phyloP scores from a whole-genome alignment of 129 eudicot genomes.

The Escallonia rubra region DNA sequence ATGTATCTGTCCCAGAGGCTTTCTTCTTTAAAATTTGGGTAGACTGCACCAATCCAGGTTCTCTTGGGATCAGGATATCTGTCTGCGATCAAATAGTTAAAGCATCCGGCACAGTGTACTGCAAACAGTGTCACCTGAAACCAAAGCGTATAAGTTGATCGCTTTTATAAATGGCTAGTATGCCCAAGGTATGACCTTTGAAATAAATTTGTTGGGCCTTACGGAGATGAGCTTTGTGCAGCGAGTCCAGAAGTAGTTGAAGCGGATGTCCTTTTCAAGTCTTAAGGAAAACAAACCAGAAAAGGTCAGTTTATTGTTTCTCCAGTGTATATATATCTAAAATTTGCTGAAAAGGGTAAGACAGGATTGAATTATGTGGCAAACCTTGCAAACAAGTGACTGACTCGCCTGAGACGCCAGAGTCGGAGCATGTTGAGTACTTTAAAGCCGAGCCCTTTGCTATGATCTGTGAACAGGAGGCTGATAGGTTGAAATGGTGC shows the following conservation, averaged over 20 bases:
- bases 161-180: background rate
- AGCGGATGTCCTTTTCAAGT: constrained; percentile 85
- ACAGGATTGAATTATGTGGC: constrained; percentile 7
- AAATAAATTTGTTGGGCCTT: constrained; percentile 22
- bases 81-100: constrained; percentile 82
- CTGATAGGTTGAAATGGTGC: constrained; percentile 74
- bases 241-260: constrained; percentile 93
- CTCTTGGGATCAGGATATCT: constrained; percentile 63
- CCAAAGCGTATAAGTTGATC: background rate
- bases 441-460: constrained; percentile 59
- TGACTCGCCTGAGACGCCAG: constrained; percentile 98
- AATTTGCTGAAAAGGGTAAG: background rate
- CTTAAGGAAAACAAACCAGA: constrained; percentile 10
- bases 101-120: constrained; percentile 93
- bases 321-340: background rate
- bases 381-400: constrained; percentile 93
- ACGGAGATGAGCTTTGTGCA: constrained; percentile 81
- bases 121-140: constrained; percentile 86
- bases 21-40: constrained; percentile 56
- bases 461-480: constrained; percentile 66
- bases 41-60: constrained; percentile 92
- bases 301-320: background rate
- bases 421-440: constrained; percentile 87
- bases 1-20: constrained; percentile 77
- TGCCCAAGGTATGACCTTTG: background rate